Evolutionary conservation across 805 yeast genomes (phyloP).

Genomic region (Candida alai): DNA sequence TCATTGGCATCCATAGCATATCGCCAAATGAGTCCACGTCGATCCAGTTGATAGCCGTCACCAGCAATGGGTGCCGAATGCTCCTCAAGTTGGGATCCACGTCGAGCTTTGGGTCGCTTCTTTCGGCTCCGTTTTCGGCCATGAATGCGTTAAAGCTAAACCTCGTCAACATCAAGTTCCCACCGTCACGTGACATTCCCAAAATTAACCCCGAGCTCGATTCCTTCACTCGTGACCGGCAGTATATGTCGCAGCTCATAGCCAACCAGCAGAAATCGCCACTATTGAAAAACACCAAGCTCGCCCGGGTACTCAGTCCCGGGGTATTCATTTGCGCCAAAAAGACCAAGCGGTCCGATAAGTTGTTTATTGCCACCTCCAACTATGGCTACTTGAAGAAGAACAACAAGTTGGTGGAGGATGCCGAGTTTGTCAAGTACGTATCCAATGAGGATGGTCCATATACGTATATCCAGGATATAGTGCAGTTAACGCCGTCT

Average conservation of each 20-base stretch:
- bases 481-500: slow-evolving; percentile 64
- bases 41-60: slow-evolving; percentile 71
- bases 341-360: slow-evolving; percentile 41
- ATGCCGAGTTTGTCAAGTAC: slow-evolving; percentile 62
- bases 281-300: slow-evolving; percentile 55
- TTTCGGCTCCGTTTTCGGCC: slow-evolving; percentile 17
- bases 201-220: slow-evolving; percentile 38
- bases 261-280: slow-evolving; percentile 46
- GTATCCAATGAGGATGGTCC: slow-evolving; percentile 17
- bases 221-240: slow-evolving; percentile 38
- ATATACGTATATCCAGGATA: slow-evolving; percentile 55
- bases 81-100: slow-evolving; percentile 49
- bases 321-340: slow-evolving; percentile 77
- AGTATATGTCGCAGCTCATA: slow-evolving; percentile 35
- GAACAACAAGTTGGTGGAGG: slow-evolving; percentile 69
- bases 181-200: slow-evolving; percentile 54
- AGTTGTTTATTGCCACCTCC: slow-evolving; percentile 70
- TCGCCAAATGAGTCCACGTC: slow-evolving; percentile 62
- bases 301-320: slow-evolving; percentile 69
- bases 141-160: slow-evolving; percentile 26
- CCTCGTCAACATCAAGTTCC: slow-evolving; percentile 52
- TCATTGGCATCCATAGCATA: slow-evolving; percentile 62
- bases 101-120: slow-evolving; percentile 15
- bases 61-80: slow-evolving; percentile 80
- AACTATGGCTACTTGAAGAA: slow-evolving; percentile 83